Percentiles rank a stretch among this genome's conserved stretches.
phyloP scores from a whole-genome alignment of 2,329 filamentous ascomycete species.

The Pezicula neosporulosa region DNA sequence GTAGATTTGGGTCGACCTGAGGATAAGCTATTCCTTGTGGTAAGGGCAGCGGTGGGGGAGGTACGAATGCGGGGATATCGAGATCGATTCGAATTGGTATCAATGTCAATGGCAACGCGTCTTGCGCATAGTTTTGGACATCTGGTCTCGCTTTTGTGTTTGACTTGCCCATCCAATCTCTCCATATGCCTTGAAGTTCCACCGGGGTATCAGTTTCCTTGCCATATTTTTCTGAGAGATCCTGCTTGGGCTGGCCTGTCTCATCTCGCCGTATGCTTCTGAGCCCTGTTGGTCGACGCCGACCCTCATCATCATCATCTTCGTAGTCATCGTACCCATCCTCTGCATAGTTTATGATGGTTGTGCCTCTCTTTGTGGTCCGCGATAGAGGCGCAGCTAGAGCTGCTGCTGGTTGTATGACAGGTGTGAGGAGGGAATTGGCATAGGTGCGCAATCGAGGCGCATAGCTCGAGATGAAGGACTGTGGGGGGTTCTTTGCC shows the following conservation, averaged over 20 bases:
- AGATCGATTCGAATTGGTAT: constrained; percentile 97
- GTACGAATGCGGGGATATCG: constrained; percentile 77
- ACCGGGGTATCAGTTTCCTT: constrained; percentile 80
- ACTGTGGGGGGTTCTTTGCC: constrained; percentile 59
- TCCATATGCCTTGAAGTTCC: constrained; percentile 84
- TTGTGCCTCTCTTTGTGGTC: constrained; percentile 96
- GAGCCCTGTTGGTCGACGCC: constrained; percentile 70
- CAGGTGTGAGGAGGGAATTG: constrained; percentile 86
- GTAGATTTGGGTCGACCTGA: constrained; percentile 66
- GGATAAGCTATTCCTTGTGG: constrained; percentile 55
- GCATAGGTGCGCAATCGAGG: constrained; percentile 85
- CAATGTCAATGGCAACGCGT: constrained; percentile 79
- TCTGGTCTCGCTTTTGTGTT: constrained; percentile 48
- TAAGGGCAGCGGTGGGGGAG: constrained; percentile 60
- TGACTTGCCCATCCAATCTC: constrained; percentile 89
- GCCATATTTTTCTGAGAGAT: constrained; percentile 72
- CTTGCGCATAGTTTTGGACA: constrained; percentile 59
- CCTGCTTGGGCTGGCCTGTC: constrained; percentile 55
- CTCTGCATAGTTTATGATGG: constrained; percentile 96
- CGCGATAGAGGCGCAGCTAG: constrained; percentile 66
- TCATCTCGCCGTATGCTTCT: constrained; percentile 81
- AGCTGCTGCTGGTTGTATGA: constrained; percentile 66
- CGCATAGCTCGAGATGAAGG: constrained; percentile 88
- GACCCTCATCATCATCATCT: constrained; percentile 70
- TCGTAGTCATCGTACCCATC: constrained; percentile 88